These are phyloP conservation scores for Tricholomella constricta DNA, from an alignment of 768 basidiomycete species.

Conservation along the genomic window DNA sequence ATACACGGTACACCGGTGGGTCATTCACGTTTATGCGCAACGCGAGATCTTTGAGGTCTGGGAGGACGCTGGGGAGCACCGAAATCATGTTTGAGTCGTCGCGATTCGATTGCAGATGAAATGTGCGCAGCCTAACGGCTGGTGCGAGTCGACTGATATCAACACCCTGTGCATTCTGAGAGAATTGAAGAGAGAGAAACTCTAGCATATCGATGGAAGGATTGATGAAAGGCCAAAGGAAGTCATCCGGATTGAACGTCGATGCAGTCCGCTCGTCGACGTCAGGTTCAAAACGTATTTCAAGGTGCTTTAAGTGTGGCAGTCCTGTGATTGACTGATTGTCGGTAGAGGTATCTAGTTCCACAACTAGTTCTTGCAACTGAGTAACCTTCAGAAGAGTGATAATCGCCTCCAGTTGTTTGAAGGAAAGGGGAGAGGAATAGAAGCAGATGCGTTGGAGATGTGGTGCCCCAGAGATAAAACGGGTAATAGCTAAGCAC, in stretches of 20 bases:
- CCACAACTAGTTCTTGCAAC: no score
- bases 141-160: neutral
- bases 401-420: no score
- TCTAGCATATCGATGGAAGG: neutral
- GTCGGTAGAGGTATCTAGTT: no score
- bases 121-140: neutral
- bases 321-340: no score
- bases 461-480: no score
- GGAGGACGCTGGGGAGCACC: neutral
- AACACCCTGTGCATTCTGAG: neutral
- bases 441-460: no score
- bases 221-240: neutral
- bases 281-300: neutral
- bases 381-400: no score
- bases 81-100: neutral
- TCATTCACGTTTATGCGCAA: neutral
- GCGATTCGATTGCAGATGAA: slow-evolving; percentile 1
- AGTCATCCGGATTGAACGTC: neutral
- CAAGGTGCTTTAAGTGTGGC: neutral
- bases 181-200: neutral
- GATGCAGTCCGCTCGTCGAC: neutral
- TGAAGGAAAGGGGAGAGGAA: no score
- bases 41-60: slow-evolving; percentile 1
- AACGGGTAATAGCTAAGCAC: no score
- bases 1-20: no score